Evolutionary conservation across 768 basidiomycete species (phyloP), one percentile per base, ranked within the genome.

Genomic region (Kwoniella botswanensis): DNA sequence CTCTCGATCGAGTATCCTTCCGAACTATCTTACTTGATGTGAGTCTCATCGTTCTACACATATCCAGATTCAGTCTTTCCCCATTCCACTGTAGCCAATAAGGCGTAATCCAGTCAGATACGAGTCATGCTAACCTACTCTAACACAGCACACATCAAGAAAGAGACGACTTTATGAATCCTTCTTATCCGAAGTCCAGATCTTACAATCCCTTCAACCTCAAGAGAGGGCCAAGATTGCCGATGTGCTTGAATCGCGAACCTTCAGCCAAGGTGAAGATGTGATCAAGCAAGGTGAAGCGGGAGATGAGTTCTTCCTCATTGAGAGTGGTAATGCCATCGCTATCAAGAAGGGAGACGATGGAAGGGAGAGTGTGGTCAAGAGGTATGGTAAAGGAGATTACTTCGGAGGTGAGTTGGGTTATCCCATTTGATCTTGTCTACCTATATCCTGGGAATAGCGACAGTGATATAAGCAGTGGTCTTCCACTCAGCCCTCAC

Each of bases 251-350:
- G 90, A 92, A 71, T 93, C 93, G 78, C 87, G 86, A 70, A 88
- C 91, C 9, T 92, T 93, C 82, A 86, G 87, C 46, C 91, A 94
- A 75, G 95, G 93, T 21, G 90, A 94, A 76, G 88, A 90, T 3
- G 93, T 99, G 35, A 93, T 99, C 63, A 87, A 86, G 59, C 91
- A 98, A 83, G 96, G 96, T 65, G 97, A 99, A 74, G 90, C 93
- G 85, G 96, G 97, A 9, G 93, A 96, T 78, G 94, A 93, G 46
- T 98, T 98, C 86, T 99, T 94, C 87, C 94, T 99, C 72, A 90
- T 99, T 42, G 97, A 98, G 82, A 93, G 93, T 76, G 96, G 96
- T 18, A 90, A 92, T 74, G 96, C 96, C 1, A 86, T 89, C 59
- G 94, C 93, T 0, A 91, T 92, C 56, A 95, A 97, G 85, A 85